phyloP scores from a whole-genome alignment of 805 yeast species.

The Nakazawaea ernobii region DNA sequence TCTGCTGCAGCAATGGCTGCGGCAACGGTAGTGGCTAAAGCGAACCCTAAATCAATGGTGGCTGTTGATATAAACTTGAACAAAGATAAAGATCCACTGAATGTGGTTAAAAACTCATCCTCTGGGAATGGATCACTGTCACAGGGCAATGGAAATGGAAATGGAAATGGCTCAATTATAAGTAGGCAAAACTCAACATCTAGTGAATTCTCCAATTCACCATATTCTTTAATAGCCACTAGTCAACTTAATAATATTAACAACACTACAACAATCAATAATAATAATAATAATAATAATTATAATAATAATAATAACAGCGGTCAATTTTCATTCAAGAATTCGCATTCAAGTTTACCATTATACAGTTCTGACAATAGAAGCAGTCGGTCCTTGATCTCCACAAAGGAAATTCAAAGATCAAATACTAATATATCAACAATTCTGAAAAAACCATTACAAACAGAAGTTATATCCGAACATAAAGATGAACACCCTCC shows the following conservation, averaged over 20 bases:
- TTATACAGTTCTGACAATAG: not conserved
- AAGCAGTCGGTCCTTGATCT: not conserved
- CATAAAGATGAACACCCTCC: not conserved
- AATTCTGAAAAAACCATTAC: not conserved
- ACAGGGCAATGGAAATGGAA: not conserved
- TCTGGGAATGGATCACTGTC: not conserved
- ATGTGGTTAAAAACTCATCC: not conserved
- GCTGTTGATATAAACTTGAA: not conserved
- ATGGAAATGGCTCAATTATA: not conserved
- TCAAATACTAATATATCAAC: not conserved
- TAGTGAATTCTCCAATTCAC: not conserved
- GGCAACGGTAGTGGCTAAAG: constrained; percentile 27
- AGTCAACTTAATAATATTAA: not conserved
- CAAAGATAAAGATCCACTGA: not conserved
- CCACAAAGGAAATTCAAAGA: not conserved
- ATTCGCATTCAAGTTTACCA: constrained; percentile 4
- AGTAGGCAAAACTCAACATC: constrained; percentile 1
- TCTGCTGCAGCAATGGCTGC: constrained; percentile 29
- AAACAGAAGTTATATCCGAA: not conserved
- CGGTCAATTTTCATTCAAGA: not conserved
- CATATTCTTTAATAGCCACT: constrained; percentile 4
- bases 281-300: not conserved
- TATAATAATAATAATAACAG: not conserved
- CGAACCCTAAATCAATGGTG: constrained; percentile 22
- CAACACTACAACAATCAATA: not conserved